Conservation (phyloP, 208 protist species). For the Crithidia sp. region DNA sequence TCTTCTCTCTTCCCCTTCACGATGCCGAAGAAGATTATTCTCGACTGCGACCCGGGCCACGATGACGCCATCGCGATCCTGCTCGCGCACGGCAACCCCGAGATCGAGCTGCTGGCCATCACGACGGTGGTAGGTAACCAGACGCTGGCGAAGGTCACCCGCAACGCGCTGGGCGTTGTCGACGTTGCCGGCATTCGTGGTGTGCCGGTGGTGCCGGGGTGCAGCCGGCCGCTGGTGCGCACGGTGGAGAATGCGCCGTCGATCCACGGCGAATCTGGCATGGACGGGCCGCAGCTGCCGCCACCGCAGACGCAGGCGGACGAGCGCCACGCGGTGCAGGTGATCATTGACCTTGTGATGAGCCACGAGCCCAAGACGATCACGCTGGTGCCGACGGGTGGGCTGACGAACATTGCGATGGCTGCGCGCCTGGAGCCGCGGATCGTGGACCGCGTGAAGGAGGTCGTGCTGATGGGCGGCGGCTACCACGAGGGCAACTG, state of each 20-base stretch:
- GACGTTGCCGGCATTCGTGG: constrained; percentile 42
- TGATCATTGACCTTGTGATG: constrained; percentile 68
- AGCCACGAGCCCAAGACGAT: constrained; percentile 54
- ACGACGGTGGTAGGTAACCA: constrained; percentile 87
- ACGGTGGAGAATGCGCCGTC: constrained; percentile 35
- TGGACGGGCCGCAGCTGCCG: constrained; percentile 40
- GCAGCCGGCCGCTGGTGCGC: constrained; percentile 48
- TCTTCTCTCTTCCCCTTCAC: no score
- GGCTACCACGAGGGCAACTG: constrained; percentile 61
- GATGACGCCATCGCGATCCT: constrained; percentile 87
- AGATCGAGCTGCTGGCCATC: constrained; percentile 77
- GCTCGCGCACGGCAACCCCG: constrained; percentile 61
- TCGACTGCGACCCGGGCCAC: constrained; percentile 89
- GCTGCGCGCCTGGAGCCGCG: constrained; percentile 68
- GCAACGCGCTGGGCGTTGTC: constrained; percentile 58
- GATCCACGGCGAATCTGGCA: constrained; percentile 78
- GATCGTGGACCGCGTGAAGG: constrained; percentile 68
- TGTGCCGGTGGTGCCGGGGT: constrained; percentile 54
- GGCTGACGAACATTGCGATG: constrained; percentile 88
- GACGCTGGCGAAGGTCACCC: constrained; percentile 78
- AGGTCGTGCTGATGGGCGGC: constrained; percentile 87
- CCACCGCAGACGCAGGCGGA: constrained; percentile 40
- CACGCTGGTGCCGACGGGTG: constrained; percentile 68
- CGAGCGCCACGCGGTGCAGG: constrained; percentile 48
- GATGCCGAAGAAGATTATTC: constrained; percentile 69